Percentiles rank a stretch among this genome's conserved stretches.
phyloP scores from a whole-genome alignment of 2,329 filamentous ascomycete species.

The Trichoderma guizhouense region DNA sequence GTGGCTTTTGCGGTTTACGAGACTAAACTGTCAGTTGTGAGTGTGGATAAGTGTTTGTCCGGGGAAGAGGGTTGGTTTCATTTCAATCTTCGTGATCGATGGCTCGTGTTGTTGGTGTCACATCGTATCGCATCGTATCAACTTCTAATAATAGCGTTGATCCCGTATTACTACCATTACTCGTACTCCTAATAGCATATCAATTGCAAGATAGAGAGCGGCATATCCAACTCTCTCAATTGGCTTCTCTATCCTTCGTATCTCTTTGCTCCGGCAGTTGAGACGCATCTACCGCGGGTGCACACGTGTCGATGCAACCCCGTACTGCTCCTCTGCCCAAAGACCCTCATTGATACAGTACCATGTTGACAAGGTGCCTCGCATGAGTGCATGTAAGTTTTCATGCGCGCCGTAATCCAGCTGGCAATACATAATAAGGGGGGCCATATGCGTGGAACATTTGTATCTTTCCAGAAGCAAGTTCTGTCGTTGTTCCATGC shows the following conservation, averaged over 20 bases:
- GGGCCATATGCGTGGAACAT: background rate
- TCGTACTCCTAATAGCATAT: background rate
- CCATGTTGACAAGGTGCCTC: background rate
- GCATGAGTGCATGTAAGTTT: slow-evolving; percentile 2
- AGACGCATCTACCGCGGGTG: background rate
- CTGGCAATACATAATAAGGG: background rate
- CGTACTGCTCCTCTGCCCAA: background rate
- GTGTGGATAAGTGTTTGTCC: background rate
- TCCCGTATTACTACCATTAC: background rate
- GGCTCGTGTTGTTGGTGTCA: background rate
- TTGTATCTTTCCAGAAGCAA: background rate
- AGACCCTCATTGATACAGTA: background rate
- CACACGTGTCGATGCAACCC: background rate
- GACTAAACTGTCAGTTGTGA: background rate
- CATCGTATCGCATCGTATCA: background rate
- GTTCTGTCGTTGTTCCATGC: slow-evolving; percentile 13
- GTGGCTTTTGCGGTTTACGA: slow-evolving; percentile 2
- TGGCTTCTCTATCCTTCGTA: background rate
- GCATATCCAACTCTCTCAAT: background rate
- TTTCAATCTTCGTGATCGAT: background rate
- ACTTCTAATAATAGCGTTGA: background rate
- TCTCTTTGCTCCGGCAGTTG: background rate
- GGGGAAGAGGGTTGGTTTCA: background rate
- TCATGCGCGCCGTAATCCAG: background rate
- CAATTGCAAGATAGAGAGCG: background rate